Percentiles rank a stretch among this genome's conserved stretches.
Evolutionary conservation across 345 rosid species (phyloP).

Genomic region (Citrus mangshanensis): DNA sequence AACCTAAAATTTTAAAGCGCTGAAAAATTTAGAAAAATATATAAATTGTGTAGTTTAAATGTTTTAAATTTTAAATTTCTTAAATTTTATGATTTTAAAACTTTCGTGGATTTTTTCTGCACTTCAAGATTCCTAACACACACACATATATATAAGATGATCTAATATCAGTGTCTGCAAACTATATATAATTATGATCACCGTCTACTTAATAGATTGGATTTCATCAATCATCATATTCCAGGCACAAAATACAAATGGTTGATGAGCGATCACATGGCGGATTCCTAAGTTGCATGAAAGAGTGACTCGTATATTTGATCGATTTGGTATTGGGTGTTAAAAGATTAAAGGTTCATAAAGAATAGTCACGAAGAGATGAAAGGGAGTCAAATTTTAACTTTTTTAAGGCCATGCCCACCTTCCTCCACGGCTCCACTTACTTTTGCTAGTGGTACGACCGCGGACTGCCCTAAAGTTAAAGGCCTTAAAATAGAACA

Average conservation of each 20-base stretch:
- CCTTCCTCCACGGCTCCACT: slow-evolving; percentile 4
- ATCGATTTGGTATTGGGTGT: neutral
- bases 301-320: neutral
- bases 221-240: neutral
- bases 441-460: neutral
- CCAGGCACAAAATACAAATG: neutral
- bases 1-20: too few relatives aligned
- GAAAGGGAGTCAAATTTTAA: neutral
- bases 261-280: neutral
- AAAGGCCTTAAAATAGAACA: neutral
- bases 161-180: neutral
- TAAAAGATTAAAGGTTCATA: neutral
- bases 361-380: neutral
- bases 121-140: too few relatives aligned
- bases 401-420: slow-evolving; percentile 8
- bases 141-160: neutral
- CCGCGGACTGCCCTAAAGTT: neutral
- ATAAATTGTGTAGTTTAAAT: too few relatives aligned
- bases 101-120: too few relatives aligned
- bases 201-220: neutral
- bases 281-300: neutral
- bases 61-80: too few relatives aligned
- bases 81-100: too few relatives aligned
- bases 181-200: neutral
- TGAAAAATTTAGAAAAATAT: too few relatives aligned